Percentiles rank a stretch among this genome's conserved stretches.
phyloP scores from a whole-genome alignment of 805 yeast species.

The Yamadazyma akitaensis region DNA sequence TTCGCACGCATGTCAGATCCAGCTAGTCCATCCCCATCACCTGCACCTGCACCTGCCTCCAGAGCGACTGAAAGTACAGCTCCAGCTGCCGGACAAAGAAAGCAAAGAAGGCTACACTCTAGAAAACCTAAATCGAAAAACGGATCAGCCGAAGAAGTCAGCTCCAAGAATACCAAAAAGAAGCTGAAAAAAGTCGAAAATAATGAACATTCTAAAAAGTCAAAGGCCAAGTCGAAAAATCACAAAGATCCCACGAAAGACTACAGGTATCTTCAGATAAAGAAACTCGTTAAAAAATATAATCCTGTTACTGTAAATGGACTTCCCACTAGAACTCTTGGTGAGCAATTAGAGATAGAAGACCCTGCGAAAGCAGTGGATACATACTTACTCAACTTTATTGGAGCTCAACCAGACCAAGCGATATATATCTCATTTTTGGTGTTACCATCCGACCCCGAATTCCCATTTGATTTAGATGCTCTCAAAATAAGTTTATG shows the following conservation, averaged over 20 bases:
- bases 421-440: slow-evolving; percentile 41
- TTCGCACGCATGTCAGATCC: background rate
- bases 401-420: slow-evolving; percentile 19
- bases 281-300: slow-evolving; percentile 28
- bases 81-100: background rate
- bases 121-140: background rate
- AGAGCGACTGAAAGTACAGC: background rate
- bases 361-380: slow-evolving; percentile 14
- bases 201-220: background rate
- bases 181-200: background rate
- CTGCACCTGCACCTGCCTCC: background rate
- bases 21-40: background rate
- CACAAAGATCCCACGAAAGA: slow-evolving; percentile 10
- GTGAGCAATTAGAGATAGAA: slow-evolving; percentile 7
- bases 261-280: slow-evolving; percentile 27
- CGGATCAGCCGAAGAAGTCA: background rate
- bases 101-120: background rate
- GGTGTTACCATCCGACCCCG: slow-evolving; percentile 63
- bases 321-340: slow-evolving; percentile 12
- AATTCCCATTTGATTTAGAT: slow-evolving; percentile 64
- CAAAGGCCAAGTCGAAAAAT: background rate
- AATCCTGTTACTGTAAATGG: slow-evolving; percentile 40
- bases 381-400: slow-evolving; percentile 15
- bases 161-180: background rate
- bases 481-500: slow-evolving; percentile 49